These are phyloP conservation scores for Pythium sp. DNA, from an alignment of 352 stramenopile species.

Conservation along the genomic window DNA sequence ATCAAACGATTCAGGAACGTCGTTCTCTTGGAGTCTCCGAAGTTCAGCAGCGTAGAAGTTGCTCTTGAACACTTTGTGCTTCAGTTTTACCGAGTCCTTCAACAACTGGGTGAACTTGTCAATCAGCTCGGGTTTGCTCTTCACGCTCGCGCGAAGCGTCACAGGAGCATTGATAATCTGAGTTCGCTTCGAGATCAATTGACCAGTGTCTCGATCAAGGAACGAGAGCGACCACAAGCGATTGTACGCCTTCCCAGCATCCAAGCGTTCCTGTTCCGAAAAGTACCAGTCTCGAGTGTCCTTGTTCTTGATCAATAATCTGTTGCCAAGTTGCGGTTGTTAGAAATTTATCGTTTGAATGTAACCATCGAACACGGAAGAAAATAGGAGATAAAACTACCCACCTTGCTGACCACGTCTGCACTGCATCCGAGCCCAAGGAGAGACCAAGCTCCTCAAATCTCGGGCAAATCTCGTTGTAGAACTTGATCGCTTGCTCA, in stretches of 20 bases:
- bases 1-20: constrained; percentile 77
- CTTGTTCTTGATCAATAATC: constrained; percentile 86
- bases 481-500: constrained; percentile 72
- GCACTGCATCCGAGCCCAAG: constrained; percentile 61
- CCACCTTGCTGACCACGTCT: constrained; percentile 78
- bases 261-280: constrained; percentile 69
- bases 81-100: constrained; percentile 86
- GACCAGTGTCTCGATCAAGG: constrained; percentile 64
- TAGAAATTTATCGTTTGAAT: neutral
- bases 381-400: neutral
- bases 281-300: constrained; percentile 87
- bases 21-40: constrained; percentile 42
- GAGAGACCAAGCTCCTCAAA: constrained; percentile 64
- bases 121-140: constrained; percentile 82
- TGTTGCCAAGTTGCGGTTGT: constrained; percentile 10
- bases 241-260: constrained; percentile 73
- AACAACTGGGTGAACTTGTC: constrained; percentile 84
- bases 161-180: constrained; percentile 74
- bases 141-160: constrained; percentile 55
- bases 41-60: constrained; percentile 55
- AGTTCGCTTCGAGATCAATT: constrained; percentile 69
- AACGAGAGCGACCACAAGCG: constrained; percentile 81
- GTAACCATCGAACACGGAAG: neutral
- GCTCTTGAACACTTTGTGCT: constrained; percentile 89
- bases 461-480: constrained; percentile 47